phyloP scores from a whole-genome alignment of 2,329 filamentous ascomycete genomes.

The Harringtonia lauricola region DNA sequence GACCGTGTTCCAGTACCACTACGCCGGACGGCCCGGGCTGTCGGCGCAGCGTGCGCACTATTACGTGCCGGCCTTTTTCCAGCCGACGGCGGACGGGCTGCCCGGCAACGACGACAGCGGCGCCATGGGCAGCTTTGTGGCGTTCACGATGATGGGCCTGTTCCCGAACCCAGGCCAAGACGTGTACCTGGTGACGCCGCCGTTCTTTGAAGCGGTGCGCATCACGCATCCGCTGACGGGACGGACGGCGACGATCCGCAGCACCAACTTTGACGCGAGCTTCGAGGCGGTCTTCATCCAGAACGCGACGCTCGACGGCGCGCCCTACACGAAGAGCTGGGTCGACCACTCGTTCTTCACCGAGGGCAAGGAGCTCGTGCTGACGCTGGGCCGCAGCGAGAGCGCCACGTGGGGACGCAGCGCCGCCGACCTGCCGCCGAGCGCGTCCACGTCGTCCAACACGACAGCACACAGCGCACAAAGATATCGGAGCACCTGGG shows the following conservation, averaged over 20 bases:
- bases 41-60: slow-evolving; percentile 44
- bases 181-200: slow-evolving; percentile 60
- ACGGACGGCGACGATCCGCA: slow-evolving; percentile 47
- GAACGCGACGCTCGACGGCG: slow-evolving; percentile 49
- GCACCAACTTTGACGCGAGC: slow-evolving; percentile 47
- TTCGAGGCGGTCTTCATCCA: slow-evolving; percentile 54
- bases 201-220: slow-evolving; percentile 52
- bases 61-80: slow-evolving; percentile 56
- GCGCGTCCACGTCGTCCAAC: slow-evolving; percentile 17
- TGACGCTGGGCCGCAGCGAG: slow-evolving; percentile 49
- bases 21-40: slow-evolving; percentile 49
- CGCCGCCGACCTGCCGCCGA: slow-evolving; percentile 51
- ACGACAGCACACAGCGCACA: neutral
- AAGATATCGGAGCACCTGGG: too few relatives aligned
- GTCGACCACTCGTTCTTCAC: slow-evolving; percentile 57
- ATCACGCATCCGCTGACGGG: slow-evolving; percentile 47
- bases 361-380: slow-evolving; percentile 51
- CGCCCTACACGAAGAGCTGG: slow-evolving; percentile 54
- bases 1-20: slow-evolving; percentile 58
- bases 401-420: slow-evolving; percentile 50
- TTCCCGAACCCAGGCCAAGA: slow-evolving; percentile 60
- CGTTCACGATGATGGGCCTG: slow-evolving; percentile 57
- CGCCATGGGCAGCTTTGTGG: slow-evolving; percentile 58
- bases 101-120: slow-evolving; percentile 63
- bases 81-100: slow-evolving; percentile 45